Conservation (phyloP, 768 basidiomycete species). For the Cystobasidium onofrii region DNA sequence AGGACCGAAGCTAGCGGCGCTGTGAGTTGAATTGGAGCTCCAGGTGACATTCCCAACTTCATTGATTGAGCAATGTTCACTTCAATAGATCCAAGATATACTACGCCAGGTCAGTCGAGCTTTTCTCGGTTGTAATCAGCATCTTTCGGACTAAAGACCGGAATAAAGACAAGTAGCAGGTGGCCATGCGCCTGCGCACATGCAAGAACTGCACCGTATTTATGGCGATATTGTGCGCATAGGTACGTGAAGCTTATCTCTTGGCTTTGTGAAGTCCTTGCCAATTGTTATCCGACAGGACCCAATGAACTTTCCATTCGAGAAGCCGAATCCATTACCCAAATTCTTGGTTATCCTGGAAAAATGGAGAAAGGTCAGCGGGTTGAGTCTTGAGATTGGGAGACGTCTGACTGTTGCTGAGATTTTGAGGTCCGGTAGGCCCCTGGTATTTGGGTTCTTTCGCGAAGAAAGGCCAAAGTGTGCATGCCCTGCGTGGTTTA, state of each 20-base stretch:
- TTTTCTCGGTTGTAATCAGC: too few relatives aligned
- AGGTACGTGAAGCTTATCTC: background rate
- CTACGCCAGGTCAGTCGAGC: background rate
- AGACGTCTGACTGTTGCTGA: background rate
- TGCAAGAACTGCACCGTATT: background rate
- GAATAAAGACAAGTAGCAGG: background rate
- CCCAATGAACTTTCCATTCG: background rate
- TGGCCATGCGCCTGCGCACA: background rate
- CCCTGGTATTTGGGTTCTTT: background rate
- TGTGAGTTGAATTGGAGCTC: background rate
- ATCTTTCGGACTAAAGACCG: background rate
- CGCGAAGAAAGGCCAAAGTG: background rate
- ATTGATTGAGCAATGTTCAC: background rate
- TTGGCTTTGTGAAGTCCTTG: background rate
- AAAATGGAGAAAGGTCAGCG: background rate
- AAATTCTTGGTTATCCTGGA: background rate
- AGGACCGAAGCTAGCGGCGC: background rate
- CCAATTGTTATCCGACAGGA: background rate
- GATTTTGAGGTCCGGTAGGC: background rate
- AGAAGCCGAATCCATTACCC: background rate
- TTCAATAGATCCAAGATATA: background rate
- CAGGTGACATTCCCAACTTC: too few relatives aligned
- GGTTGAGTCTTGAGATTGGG: background rate
- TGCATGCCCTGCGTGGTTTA: background rate
- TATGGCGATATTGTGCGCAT: background rate